These are phyloP conservation scores for Epichloe glyceriae DNA, from an alignment of 2,329 filamentous ascomycete species.

Conservation along the genomic window DNA sequence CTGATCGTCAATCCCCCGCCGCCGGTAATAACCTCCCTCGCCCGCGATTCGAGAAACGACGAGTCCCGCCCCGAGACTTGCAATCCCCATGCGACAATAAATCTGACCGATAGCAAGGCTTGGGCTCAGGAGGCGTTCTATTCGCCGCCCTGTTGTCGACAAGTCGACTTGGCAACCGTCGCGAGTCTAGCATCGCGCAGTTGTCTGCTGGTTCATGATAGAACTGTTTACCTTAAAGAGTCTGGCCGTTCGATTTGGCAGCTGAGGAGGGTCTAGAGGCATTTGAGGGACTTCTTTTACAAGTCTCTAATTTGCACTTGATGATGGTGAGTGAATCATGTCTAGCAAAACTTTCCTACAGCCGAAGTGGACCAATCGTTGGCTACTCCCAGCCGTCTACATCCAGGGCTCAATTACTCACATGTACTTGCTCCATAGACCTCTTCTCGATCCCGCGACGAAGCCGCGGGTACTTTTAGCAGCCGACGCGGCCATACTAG, in stretches of 20 bases:
- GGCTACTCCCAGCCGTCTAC: background rate
- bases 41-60: constrained; percentile 1
- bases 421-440: constrained; percentile 27
- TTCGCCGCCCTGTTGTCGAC: constrained; percentile 14
- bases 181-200: constrained; percentile 13
- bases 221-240: constrained; percentile 1
- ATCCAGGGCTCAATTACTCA: background rate
- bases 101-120: constrained; percentile 11
- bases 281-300: constrained; percentile 20
- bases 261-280: constrained; percentile 17
- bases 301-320: constrained; percentile 25
- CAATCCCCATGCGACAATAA: constrained; percentile 20
- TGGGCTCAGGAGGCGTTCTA: constrained; percentile 21
- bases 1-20: background rate
- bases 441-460: constrained; percentile 42
- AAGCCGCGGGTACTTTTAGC: constrained; percentile 43
- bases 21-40: background rate
- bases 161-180: constrained; percentile 9
- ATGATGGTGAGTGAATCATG: constrained; percentile 34
- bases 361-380: background rate
- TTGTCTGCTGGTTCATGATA: constrained; percentile 18
- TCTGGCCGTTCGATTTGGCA: constrained; percentile 13
- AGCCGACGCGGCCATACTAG: constrained; percentile 45
- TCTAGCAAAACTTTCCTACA: background rate
- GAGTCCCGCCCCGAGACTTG: background rate